Evolutionary conservation across 2,329 filamentous ascomycete species (phyloP).

Genomic region (Nothophaeocryptopus gaeumannii): DNA sequence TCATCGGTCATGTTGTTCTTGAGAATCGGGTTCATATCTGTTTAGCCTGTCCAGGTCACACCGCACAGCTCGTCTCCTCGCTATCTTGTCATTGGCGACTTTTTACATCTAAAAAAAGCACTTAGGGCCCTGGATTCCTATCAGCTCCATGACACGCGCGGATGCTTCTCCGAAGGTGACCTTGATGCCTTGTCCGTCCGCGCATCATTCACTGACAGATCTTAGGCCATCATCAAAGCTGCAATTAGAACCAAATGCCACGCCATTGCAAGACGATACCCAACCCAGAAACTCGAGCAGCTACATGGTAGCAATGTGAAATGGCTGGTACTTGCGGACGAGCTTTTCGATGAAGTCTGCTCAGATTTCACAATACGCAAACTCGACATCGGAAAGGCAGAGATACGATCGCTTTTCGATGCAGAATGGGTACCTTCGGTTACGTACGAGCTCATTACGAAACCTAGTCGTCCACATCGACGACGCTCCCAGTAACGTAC

Average conservation of each 20-base stretch:
- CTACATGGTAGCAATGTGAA: constrained; percentile 17
- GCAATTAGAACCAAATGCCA: constrained; percentile 16
- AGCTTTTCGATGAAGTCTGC: constrained; percentile 16
- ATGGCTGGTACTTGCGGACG: constrained; percentile 17
- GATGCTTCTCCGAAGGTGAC: no score
- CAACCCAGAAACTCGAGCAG: constrained; percentile 5
- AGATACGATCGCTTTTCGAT: constrained; percentile 14
- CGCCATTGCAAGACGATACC: constrained; percentile 9
- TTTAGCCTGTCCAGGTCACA: no score
- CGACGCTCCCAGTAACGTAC: constrained; percentile 2
- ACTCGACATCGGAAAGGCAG: constrained; percentile 3
- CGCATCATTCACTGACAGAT: neutral
- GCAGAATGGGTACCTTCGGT: constrained; percentile 17
- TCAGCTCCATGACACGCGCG: no score
- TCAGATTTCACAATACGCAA: constrained; percentile 13
- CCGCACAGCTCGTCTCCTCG: no score
- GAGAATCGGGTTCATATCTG: no score
- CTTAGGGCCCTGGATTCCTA: no score
- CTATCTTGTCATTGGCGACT: no score
- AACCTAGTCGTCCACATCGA: constrained; percentile 6
- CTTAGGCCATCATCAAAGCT: constrained; percentile 16
- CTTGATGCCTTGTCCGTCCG: neutral
- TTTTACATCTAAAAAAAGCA: no score
- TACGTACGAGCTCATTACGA: constrained; percentile 14
- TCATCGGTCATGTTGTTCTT: no score